These are phyloP conservation scores for Penicillium nucicola DNA, from an alignment of 495 filamentous ascomycete species.

Conservation along the genomic window DNA sequence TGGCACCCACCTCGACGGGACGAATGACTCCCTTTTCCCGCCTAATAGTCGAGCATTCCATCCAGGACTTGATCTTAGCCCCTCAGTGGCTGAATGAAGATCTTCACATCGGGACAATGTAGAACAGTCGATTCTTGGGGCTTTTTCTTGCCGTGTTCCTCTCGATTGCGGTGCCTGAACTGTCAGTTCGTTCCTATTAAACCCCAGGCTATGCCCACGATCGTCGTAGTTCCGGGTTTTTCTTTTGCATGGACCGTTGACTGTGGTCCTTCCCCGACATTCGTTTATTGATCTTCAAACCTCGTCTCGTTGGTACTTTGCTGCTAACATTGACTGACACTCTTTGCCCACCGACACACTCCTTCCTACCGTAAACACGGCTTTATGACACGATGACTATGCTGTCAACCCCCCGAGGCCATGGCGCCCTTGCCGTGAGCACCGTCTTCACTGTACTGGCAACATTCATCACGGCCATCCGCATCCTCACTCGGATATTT, in stretches of 20 bases:
- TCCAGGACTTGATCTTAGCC: neutral
- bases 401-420: conserved; percentile 27
- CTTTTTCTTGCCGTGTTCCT: neutral
- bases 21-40: neutral
- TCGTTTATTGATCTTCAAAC: neutral
- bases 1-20: neutral
- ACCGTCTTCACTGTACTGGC: conserved; percentile 31
- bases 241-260: neutral
- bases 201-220: neutral
- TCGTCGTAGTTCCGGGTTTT: neutral
- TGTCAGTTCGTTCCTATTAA: neutral
- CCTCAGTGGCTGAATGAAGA: neutral
- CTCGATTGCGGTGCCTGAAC: too few relatives aligned
- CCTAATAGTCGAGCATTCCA: neutral
- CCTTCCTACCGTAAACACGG: neutral
- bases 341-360: too few relatives aligned
- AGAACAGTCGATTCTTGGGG: neutral
- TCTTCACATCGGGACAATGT: neutral
- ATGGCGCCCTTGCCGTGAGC: conserved; percentile 27
- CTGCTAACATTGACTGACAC: too few relatives aligned
- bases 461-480: conserved; percentile 24
- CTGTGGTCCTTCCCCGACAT: neutral
- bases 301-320: too few relatives aligned
- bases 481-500: conserved; percentile 52
- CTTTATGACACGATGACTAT: conserved; percentile 27